Evolutionary conservation across 257 asterid species (phyloP).

Genomic region (Solanum sejunctum): DNA sequence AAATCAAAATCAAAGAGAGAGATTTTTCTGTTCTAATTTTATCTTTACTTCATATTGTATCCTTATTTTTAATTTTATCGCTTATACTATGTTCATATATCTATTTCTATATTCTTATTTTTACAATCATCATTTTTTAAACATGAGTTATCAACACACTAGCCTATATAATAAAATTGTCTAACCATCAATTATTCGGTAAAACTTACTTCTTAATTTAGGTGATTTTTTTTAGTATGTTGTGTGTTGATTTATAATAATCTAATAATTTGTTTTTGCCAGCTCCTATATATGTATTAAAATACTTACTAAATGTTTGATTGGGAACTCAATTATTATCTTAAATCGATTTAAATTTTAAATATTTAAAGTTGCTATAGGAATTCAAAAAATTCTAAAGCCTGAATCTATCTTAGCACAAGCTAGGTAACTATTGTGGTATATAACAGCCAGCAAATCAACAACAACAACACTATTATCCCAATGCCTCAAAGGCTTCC

Average conservation of each 20-base stretch:
- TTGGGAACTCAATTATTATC: background rate
- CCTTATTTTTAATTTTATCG: no score
- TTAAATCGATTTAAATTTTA: background rate
- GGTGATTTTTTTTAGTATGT: background rate
- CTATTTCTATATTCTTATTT: no score
- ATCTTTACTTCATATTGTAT: no score
- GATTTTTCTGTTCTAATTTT: no score
- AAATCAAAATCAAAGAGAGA: background rate
- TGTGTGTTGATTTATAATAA: background rate
- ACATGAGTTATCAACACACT: no score
- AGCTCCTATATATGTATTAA: background rate
- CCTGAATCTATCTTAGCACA: fast-evolving
- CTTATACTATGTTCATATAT: no score
- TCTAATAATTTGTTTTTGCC: background rate
- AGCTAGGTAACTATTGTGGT: background rate
- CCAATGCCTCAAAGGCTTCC: no score
- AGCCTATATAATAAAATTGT: no score
- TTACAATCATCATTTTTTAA: no score
- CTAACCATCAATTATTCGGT: background rate
- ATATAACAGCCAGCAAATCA: background rate
- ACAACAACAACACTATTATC: no score
- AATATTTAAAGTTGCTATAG: background rate
- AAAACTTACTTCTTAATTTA: no score
- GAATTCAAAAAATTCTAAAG: background rate
- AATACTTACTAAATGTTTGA: background rate